phyloP scores from a whole-genome alignment of 1,284 basidiomycete genomes.

The Melampsora larici-populina region DNA sequence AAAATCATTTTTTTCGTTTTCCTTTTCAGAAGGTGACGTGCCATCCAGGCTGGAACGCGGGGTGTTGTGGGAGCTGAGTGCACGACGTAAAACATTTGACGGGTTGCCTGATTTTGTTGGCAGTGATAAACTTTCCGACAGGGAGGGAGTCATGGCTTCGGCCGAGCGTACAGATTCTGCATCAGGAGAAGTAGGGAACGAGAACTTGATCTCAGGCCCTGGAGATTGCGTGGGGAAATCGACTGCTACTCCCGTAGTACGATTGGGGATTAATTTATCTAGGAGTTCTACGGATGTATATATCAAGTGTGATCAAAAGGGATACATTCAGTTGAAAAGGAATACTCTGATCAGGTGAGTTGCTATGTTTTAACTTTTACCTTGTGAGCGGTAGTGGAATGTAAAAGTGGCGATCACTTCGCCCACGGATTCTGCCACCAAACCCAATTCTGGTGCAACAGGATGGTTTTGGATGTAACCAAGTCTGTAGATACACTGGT shows the following conservation, averaged over 20 bases:
- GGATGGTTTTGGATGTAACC: constrained; percentile 40
- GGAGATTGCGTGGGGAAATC: constrained; percentile 1
- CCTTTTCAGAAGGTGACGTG: not conserved
- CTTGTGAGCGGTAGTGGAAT: constrained; percentile 39
- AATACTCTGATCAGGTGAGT: too few species aligned
- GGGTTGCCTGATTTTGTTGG: constrained; percentile 10
- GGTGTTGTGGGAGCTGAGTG: constrained; percentile 5
- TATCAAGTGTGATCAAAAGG: too few species aligned
- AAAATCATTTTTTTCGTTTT: constrained; percentile 30
- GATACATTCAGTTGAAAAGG: not conserved
- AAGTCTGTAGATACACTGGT: not conserved
- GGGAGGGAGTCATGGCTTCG: not conserved
- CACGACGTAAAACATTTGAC: constrained; percentile 23
- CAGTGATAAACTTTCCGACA: not conserved
- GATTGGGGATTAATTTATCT: too few species aligned
- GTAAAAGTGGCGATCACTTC: constrained; percentile 37
- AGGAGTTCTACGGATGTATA: too few species aligned
- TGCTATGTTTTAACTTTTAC: not conserved
- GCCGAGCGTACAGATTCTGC: constrained; percentile 14
- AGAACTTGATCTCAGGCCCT: constrained; percentile 21
- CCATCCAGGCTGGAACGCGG: constrained; percentile 34
- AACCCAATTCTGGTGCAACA: constrained; percentile 18
- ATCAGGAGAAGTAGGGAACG: constrained; percentile 25
- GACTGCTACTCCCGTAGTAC: not conserved
- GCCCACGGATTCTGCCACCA: constrained; percentile 28